Percentiles rank a stretch among this genome's conserved stretches.
These are phyloP conservation scores for Hypoxylon sp. DNA, from an alignment of 2,329 filamentous ascomycete species.

Conservation along the genomic window DNA sequence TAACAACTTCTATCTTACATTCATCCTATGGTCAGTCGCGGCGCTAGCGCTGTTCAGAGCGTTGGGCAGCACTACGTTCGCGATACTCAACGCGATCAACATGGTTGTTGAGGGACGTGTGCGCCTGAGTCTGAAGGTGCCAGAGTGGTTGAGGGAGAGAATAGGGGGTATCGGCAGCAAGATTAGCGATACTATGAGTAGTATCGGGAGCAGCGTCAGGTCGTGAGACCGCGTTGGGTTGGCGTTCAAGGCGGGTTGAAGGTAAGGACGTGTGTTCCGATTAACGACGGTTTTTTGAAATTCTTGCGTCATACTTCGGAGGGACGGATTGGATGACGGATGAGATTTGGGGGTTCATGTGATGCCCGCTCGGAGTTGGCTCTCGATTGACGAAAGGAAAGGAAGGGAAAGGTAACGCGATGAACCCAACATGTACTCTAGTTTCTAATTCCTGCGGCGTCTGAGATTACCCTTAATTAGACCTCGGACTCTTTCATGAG, in stretches of 20 bases:
- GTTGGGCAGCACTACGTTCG: constrained; percentile 84
- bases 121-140: constrained; percentile 68
- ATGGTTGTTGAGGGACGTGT: constrained; percentile 89
- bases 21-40: constrained; percentile 94
- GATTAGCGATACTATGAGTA: constrained; percentile 63
- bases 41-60: constrained; percentile 89
- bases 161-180: constrained; percentile 63
- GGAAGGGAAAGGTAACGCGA: not conserved
- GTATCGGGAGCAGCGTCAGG: constrained; percentile 57
- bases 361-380: constrained; percentile 30
- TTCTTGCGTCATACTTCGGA: constrained; percentile 10
- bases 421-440: constrained; percentile 23
- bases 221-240: constrained; percentile 4
- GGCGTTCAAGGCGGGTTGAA: not conserved
- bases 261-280: constrained; percentile 21
- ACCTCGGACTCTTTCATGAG: constrained; percentile 28
- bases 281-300: constrained; percentile 25
- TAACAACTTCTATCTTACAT: constrained; percentile 90
- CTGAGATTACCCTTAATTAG: constrained; percentile 23
- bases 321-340: constrained; percentile 8
- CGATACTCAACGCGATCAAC: constrained; percentile 86
- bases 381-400: constrained; percentile 15
- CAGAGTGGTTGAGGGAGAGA: constrained; percentile 60
- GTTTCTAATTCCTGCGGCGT: constrained; percentile 27
- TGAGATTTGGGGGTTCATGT: constrained; percentile 13